Percentiles rank a stretch among this genome's conserved stretches.
phyloP scores from a whole-genome alignment of 306 rosid species.

The Styphnolobium japonicum region DNA sequence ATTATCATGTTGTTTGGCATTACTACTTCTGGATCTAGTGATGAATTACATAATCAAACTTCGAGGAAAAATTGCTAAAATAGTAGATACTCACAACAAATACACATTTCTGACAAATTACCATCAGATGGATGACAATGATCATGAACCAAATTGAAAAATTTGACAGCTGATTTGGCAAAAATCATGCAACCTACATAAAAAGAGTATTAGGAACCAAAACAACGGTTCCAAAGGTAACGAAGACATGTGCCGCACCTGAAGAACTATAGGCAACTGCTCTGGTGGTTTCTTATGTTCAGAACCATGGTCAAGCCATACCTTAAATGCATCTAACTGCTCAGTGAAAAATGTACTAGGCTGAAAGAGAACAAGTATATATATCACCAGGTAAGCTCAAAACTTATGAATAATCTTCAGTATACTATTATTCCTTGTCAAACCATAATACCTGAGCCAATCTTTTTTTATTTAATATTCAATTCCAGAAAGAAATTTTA shows the following conservation, averaged over 20 bases:
- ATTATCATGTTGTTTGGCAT: not conserved
- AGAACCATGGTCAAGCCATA: conserved; percentile 99
- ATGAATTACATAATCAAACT: not conserved
- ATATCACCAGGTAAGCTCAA: conserved; percentile 12
- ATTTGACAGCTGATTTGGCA: conserved; percentile 10
- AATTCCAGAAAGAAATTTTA: conserved; percentile 11
- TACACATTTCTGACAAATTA: not conserved
- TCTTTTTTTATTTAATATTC: not conserved
- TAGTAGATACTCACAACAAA: conserved; percentile 7
- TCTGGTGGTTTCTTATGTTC: conserved; percentile 99
- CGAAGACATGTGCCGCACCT: conserved; percentile 50
- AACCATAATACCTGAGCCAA: not conserved
- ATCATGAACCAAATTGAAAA: conserved; percentile 16
- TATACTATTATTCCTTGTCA: not conserved
- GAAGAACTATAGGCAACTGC: conserved; percentile 98
- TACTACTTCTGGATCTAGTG: not conserved
- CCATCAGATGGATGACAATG: conserved; percentile 13
- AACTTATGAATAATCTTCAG: not conserved
- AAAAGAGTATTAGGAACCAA: conserved; percentile 28
- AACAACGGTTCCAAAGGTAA: conserved; percentile 24
- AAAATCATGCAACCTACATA: conserved; percentile 26
- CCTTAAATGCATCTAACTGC: conserved; percentile 96
- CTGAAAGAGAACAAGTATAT: conserved; percentile 45
- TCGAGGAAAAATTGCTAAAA: not conserved
- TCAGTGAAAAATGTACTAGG: conserved; percentile 95